phyloP scores from a whole-genome alignment of 306 rosid species.

The Cicer yamashitae region DNA sequence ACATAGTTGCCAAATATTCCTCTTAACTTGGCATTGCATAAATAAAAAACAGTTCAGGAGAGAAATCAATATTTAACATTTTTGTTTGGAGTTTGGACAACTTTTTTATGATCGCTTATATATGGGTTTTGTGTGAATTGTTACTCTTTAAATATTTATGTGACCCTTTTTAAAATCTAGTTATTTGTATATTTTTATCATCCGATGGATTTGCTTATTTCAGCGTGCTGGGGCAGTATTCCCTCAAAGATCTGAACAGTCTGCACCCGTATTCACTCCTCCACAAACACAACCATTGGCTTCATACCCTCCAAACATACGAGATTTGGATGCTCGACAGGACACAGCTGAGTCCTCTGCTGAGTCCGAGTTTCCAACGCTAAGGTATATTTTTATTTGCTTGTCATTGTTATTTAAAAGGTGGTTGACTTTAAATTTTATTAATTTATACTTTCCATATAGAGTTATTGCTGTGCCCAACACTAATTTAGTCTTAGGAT shows the following conservation, averaged over 20 bases:
- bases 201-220: slow-evolving; percentile 46
- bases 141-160: slow-evolving; percentile 9
- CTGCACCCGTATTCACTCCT: slow-evolving; percentile 94
- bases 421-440: slow-evolving; percentile 29
- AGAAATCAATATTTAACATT: slow-evolving; percentile 20
- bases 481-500: slow-evolving; percentile 20
- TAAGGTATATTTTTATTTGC: slow-evolving; percentile 58
- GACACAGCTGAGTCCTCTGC: slow-evolving; percentile 74
- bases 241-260: slow-evolving; percentile 81
- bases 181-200: not conserved
- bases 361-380: slow-evolving; percentile 86
- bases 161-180: slow-evolving; percentile 13
- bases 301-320: slow-evolving; percentile 78
- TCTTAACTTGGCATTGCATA: slow-evolving; percentile 1
- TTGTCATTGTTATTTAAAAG: slow-evolving; percentile 33
- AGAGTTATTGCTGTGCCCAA: not conserved
- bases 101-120: slow-evolving; percentile 22
- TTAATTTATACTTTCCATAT: slow-evolving; percentile 6
- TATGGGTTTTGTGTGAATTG: slow-evolving; percentile 14
- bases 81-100: slow-evolving; percentile 1
- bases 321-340: slow-evolving; percentile 54
- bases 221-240: slow-evolving; percentile 98
- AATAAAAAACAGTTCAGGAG: slow-evolving; percentile 4
- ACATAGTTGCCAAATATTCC: slow-evolving; percentile 3
- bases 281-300: slow-evolving; percentile 92